Percentiles rank a stretch among this genome's conserved stretches.
Evolutionary conservation across 805 yeast species (phyloP).

Genomic region (Metschnikowia amazonensis): DNA sequence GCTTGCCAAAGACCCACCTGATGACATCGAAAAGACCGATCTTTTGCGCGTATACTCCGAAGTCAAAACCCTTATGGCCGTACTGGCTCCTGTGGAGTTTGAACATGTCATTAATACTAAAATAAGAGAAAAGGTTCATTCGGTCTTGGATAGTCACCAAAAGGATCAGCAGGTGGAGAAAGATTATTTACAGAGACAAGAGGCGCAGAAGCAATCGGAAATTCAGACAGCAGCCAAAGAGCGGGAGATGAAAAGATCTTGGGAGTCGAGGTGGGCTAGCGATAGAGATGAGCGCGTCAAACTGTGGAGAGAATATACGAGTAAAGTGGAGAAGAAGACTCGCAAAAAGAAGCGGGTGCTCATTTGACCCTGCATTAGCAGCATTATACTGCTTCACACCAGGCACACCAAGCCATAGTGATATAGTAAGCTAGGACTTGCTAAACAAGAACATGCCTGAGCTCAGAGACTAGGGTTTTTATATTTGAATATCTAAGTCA

Average conservation of each 20-base stretch:
- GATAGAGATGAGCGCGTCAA: conserved; percentile 53
- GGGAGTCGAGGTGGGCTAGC: conserved; percentile 57
- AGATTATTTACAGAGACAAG: conserved; percentile 27
- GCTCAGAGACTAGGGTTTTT: not conserved
- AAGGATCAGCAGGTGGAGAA: conserved; percentile 27
- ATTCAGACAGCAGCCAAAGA: conserved; percentile 34
- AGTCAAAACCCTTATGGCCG: conserved; percentile 10
- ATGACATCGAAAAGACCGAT: conserved; percentile 8
- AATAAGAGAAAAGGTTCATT: conserved; percentile 40
- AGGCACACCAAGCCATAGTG: too few relatives aligned
- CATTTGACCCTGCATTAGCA: not conserved
- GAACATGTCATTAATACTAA: conserved; percentile 26
- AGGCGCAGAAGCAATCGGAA: conserved; percentile 23
- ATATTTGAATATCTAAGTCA: not conserved
- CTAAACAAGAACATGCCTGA: not conserved
- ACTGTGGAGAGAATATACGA: conserved; percentile 54
- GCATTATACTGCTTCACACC: too few relatives aligned
- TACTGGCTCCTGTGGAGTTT: conserved; percentile 1
- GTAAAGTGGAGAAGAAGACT: conserved; percentile 44
- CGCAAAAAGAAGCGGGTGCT: conserved; percentile 38
- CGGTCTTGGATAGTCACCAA: conserved; percentile 39
- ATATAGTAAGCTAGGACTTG: too few relatives aligned
- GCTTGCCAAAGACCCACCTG: conserved; percentile 22
- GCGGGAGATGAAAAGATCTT: conserved; percentile 24
- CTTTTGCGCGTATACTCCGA: conserved; percentile 31